phyloP scores from a whole-genome alignment of 202 grass and related monocot species.

The Schoenoplectus triqueter region DNA sequence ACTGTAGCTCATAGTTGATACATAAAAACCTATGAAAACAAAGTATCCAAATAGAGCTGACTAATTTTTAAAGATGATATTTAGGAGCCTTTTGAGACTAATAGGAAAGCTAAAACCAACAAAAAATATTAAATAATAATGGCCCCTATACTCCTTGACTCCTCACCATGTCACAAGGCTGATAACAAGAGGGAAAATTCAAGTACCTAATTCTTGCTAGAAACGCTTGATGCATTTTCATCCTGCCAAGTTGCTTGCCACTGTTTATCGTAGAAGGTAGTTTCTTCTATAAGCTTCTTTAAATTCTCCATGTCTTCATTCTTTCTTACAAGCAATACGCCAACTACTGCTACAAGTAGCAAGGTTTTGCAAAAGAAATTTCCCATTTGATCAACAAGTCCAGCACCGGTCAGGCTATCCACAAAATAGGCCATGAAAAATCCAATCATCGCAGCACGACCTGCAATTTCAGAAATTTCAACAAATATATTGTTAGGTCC shows the following conservation, averaged over 20 bases:
- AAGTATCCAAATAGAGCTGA: constrained; percentile 15
- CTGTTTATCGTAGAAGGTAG: constrained; percentile 93
- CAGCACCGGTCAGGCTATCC: constrained; percentile 79
- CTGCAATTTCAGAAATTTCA: constrained; percentile 45
- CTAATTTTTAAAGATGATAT: constrained; percentile 12
- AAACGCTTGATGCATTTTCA: constrained; percentile 35
- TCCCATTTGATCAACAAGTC: constrained; percentile 91
- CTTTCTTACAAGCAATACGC: constrained; percentile 76
- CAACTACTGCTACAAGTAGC: constrained; percentile 70
- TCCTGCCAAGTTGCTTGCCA: constrained; percentile 98
- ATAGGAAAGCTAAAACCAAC: constrained; percentile 21
- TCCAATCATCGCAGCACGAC: constrained; percentile 93
- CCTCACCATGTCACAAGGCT: constrained; percentile 14
- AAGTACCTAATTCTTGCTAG: constrained; percentile 39
- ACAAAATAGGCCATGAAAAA: constrained; percentile 99
- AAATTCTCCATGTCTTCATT: constrained; percentile 75
- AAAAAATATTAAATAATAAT: neutral
- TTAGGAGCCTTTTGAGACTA: neutral
- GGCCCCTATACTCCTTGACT: neutral
- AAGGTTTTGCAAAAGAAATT: constrained; percentile 99
- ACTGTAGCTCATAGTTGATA: neutral
- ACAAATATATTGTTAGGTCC: neutral
- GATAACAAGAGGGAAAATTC: constrained; percentile 13
- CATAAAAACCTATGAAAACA: neutral
- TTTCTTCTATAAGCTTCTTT: constrained; percentile 84